These are phyloP conservation scores for Psilocybe cubensis DNA, from an alignment of 768 basidiomycete genomes.

Conservation along the genomic window DNA sequence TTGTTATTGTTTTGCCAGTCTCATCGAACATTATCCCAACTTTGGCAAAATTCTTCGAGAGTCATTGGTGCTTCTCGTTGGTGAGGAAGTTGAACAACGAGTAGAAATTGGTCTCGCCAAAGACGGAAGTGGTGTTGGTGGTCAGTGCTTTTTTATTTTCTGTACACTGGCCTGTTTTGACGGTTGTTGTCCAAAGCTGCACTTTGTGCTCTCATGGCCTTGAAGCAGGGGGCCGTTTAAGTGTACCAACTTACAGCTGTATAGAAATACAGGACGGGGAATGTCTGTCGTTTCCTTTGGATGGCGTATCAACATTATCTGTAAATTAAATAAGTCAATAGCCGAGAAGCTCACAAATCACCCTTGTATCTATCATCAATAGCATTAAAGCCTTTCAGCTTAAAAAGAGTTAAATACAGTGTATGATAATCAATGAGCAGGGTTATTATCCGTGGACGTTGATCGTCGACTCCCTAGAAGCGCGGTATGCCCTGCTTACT, in stretches of 20 bases:
- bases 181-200: conserved; percentile 58
- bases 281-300: not conserved
- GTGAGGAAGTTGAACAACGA: conserved; percentile 76
- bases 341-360: not conserved
- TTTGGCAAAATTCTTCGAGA: conserved; percentile 78
- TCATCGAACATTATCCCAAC: conserved; percentile 91
- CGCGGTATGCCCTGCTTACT: conserved; percentile 46
- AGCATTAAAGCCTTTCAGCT: not conserved
- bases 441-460: not conserved
- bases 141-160: conserved; percentile 50
- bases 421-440: conserved; percentile 1
- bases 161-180: conserved; percentile 6
- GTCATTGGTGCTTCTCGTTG: conserved; percentile 76
- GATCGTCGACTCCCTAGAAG: not conserved
- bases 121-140: conserved; percentile 97
- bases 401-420: conserved; percentile 1
- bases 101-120: conserved; percentile 93
- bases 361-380: not conserved
- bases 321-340: conserved; percentile 9
- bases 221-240: conserved; percentile 48
- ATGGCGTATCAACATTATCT: conserved; percentile 4
- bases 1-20: conserved; percentile 41
- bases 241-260: not conserved
- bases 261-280: conserved; percentile 10
- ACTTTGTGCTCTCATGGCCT: conserved; percentile 82